Conservation (phyloP, 2,329 filamentous ascomycete species). For the Cladosporium austrohemisphaericum region DNA sequence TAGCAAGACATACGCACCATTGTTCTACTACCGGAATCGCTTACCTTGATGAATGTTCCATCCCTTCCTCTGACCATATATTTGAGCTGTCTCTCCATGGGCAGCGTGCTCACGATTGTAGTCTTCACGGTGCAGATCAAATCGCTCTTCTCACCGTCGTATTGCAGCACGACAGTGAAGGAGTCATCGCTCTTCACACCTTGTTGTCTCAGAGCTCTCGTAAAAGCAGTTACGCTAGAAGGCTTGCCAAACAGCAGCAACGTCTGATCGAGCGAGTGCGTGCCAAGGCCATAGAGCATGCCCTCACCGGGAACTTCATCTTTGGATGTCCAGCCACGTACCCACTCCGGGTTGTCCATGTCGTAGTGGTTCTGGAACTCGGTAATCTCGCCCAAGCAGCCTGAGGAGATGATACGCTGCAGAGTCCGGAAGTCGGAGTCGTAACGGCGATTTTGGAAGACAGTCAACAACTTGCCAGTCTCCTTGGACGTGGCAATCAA, state of each 20-base stretch:
- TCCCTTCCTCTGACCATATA: slow-evolving; percentile 34
- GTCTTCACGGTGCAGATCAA: slow-evolving; percentile 36
- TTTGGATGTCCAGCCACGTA: slow-evolving; percentile 31
- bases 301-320: slow-evolving; percentile 39
- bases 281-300: slow-evolving; percentile 43
- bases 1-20: no score
- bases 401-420: slow-evolving; percentile 23
- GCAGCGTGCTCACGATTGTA: slow-evolving; percentile 26
- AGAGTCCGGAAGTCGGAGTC: slow-evolving; percentile 40
- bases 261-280: slow-evolving; percentile 38
- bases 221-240: slow-evolving; percentile 31
- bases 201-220: slow-evolving; percentile 27
- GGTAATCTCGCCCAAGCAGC: slow-evolving; percentile 29
- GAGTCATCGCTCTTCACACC: slow-evolving; percentile 33
- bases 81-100: slow-evolving; percentile 34
- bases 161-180: slow-evolving; percentile 37
- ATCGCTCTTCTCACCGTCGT: slow-evolving; percentile 31
- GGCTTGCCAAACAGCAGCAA: slow-evolving; percentile 37
- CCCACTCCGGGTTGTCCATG: slow-evolving; percentile 41
- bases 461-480: slow-evolving; percentile 32
- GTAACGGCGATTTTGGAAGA: slow-evolving; percentile 39
- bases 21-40: no score
- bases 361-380: slow-evolving; percentile 38
- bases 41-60: slow-evolving; percentile 40
- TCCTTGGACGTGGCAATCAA: slow-evolving; percentile 33